These are phyloP conservation scores for Russula sp. DNA, from an alignment of 768 basidiomycete genomes.

Conservation along the genomic window DNA sequence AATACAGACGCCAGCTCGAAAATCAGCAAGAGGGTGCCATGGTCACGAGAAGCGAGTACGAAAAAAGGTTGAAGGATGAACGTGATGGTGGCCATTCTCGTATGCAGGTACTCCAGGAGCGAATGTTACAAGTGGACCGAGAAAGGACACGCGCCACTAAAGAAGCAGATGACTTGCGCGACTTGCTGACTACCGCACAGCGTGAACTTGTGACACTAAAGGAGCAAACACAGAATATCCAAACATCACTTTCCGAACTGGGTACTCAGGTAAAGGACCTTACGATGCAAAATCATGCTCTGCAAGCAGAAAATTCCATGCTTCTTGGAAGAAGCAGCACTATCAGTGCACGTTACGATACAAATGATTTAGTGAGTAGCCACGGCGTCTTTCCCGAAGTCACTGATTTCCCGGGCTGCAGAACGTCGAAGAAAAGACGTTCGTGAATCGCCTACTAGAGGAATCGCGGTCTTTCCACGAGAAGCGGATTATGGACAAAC, in stretches of 20 bases:
- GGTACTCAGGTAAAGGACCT: constrained; percentile 27
- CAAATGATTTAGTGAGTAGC: constrained; percentile 29
- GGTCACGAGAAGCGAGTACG: constrained; percentile 14
- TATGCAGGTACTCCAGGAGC: constrained; percentile 20
- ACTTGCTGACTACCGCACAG: constrained; percentile 15
- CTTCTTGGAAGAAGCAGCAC: constrained; percentile 27
- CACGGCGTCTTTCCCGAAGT: not conserved
- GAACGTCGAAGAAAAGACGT: constrained; percentile 32
- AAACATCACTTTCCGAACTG: constrained; percentile 22
- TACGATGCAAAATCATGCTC: constrained; percentile 19
- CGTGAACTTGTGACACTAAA: constrained; percentile 22
- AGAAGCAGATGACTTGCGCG: constrained; percentile 19
- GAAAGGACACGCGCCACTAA: constrained; percentile 16
- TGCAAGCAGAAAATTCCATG: constrained; percentile 26
- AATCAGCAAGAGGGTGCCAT: constrained; percentile 17
- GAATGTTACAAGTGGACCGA: constrained; percentile 20
- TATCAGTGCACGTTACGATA: constrained; percentile 29
- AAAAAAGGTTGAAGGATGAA: constrained; percentile 17
- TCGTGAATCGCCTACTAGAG: constrained; percentile 30
- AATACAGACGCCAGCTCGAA: constrained; percentile 15
- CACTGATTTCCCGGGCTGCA: constrained; percentile 11
- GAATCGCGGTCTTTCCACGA: constrained; percentile 32
- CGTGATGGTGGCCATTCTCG: constrained; percentile 13
- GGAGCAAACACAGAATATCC: constrained; percentile 24
- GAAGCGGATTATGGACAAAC: constrained; percentile 31